Evolutionary conservation across 2,329 filamentous ascomycete genomes (phyloP).

Genomic region (Cladorrhinum sp.): DNA sequence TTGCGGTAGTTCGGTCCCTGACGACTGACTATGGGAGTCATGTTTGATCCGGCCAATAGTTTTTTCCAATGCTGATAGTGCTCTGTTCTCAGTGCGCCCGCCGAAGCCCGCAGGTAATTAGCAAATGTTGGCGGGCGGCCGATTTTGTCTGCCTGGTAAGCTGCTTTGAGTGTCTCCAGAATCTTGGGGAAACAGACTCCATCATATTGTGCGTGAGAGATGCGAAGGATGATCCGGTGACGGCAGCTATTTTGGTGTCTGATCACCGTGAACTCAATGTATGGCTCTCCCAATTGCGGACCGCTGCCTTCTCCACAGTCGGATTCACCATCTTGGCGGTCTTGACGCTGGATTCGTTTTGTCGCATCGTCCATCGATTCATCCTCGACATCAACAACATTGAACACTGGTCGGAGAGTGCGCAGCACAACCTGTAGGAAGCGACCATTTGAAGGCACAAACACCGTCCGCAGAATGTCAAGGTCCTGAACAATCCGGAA

Average conservation of each 20-base stretch:
- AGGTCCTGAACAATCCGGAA: constrained; percentile 23
- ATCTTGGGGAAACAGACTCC: constrained; percentile 46
- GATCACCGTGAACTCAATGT: constrained; percentile 24
- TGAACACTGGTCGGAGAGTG: constrained; percentile 21
- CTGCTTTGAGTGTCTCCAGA: constrained; percentile 39
- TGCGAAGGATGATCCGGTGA: constrained; percentile 24
- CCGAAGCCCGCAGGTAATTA: constrained; percentile 29
- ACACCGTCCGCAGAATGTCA: constrained; percentile 28
- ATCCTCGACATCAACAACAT: constrained; percentile 21
- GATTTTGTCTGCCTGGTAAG: constrained; percentile 35
- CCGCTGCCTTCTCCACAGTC: background rate
- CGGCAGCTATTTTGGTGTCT: constrained; percentile 14
- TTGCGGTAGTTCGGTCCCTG: constrained; percentile 13
- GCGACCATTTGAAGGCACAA: constrained; percentile 23
- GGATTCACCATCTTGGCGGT: constrained; percentile 5
- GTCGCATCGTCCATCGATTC: constrained; percentile 6
- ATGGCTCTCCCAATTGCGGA: constrained; percentile 19
- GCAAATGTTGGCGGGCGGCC: constrained; percentile 31
- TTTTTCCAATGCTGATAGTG: constrained; percentile 45
- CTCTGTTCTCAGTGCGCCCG: constrained; percentile 21
- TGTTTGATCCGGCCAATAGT: constrained; percentile 38
- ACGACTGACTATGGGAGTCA: constrained; percentile 24
- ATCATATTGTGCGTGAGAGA: constrained; percentile 52
- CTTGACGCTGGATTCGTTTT: background rate
- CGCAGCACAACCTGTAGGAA: constrained; percentile 27